Percentiles rank a stretch among this genome's conserved stretches.
Conservation (phyloP, 805 yeast genomes). For the Pichia ethanolica region DNA sequence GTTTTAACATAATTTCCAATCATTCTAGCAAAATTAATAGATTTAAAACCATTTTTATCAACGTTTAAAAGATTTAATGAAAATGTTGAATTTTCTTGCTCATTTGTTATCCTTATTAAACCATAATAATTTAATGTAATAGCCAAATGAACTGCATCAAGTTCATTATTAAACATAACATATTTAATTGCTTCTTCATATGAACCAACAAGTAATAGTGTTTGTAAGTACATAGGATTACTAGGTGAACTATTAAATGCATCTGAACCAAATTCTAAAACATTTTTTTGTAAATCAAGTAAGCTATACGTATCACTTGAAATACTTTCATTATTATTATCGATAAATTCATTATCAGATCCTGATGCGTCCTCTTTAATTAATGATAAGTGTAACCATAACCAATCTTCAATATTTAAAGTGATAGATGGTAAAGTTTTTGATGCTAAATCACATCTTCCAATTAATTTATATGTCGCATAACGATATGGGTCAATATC, state of each 20-base stretch:
- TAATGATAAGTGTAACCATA: conserved; percentile 85
- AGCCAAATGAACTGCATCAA: conserved; percentile 85
- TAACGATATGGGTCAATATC: conserved; percentile 83
- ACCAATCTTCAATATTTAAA: conserved; percentile 87
- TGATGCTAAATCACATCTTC: conserved; percentile 74
- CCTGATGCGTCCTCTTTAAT: conserved; percentile 45
- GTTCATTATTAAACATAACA: conserved; percentile 54
- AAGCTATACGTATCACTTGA: conserved; percentile 63
- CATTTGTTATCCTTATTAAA: conserved; percentile 40
- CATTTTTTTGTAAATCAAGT: conserved; percentile 62
- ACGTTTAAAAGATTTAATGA: conserved; percentile 23
- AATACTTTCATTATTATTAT: conserved; percentile 29
- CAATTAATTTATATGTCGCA: conserved; percentile 85
- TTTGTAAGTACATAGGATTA: conserved; percentile 67
- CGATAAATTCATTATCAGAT: conserved; percentile 15
- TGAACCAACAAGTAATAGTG: conserved; percentile 66
- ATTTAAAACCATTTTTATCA: conserved; percentile 24
- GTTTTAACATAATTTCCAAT: conserved; percentile 75
- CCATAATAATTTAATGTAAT: conserved; percentile 74
- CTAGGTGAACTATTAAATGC: conserved; percentile 59
- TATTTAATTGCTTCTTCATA: conserved; percentile 75
- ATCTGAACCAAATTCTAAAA: conserved; percentile 64
- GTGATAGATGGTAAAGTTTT: conserved; percentile 61
- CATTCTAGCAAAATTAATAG: conserved; percentile 49
- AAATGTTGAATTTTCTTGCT: conserved; percentile 6